Conservation (phyloP, 1,284 basidiomycete species). For the Agaricales sp. region DNA sequence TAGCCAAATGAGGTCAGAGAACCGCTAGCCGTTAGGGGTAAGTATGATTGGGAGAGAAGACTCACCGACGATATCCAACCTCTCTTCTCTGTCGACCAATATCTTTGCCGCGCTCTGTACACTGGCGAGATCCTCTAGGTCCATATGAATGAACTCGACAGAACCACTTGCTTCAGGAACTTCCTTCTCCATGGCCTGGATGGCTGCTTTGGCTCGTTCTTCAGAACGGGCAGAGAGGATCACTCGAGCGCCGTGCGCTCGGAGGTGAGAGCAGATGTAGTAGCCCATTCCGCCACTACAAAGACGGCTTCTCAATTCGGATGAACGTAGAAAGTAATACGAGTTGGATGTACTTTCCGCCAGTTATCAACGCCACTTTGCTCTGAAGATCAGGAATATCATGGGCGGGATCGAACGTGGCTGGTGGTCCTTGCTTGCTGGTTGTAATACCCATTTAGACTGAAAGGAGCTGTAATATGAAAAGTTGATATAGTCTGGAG, state of each 20-base stretch:
- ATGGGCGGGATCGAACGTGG: background rate
- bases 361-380: background rate
- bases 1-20: background rate
- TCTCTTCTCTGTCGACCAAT: background rate
- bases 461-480: too few relatives aligned
- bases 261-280: constrained; percentile 9
- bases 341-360: constrained; percentile 1
- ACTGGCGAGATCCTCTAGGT: background rate
- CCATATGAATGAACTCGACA: too few relatives aligned
- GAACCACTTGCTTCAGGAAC: too few relatives aligned
- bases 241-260: constrained; percentile 11
- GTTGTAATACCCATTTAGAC: too few relatives aligned
- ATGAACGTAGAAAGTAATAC: too few relatives aligned
- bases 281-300: constrained; percentile 12
- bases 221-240: constrained; percentile 11
- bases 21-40: background rate
- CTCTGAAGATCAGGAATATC: background rate
- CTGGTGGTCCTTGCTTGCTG: too few relatives aligned
- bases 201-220: constrained; percentile 8
- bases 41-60: too few relatives aligned
- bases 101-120: background rate
- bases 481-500: too few relatives aligned
- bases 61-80: background rate
- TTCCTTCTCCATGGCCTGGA: too few relatives aligned
- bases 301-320: too few relatives aligned